phyloP scores from a whole-genome alignment of 179 eudicot genomes.

The Silene noctiflora region DNA sequence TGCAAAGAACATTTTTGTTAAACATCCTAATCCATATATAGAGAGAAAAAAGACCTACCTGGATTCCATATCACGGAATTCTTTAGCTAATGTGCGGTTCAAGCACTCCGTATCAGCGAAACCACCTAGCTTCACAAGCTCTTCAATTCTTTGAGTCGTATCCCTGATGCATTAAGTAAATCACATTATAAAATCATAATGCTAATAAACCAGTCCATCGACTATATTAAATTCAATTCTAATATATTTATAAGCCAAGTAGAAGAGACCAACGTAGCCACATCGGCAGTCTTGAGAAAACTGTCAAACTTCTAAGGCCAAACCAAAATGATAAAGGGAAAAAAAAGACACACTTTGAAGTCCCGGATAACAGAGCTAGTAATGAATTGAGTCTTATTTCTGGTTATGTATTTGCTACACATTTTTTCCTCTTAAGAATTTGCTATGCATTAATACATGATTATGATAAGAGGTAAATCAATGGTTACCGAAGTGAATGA shows the following conservation, averaged over 20 bases:
- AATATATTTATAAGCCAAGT: not conserved
- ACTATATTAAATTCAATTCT: not conserved
- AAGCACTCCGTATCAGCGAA: constrained; percentile 67
- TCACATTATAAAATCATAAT: constrained; percentile 9
- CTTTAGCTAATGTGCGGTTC: constrained; percentile 77
- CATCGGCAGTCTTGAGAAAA: not conserved
- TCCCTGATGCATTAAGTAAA: constrained; percentile 45
- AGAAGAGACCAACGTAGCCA: not conserved
- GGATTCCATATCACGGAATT: constrained; percentile 75
- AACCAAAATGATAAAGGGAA: not conserved
- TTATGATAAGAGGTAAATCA: not conserved
- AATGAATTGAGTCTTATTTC: not conserved
- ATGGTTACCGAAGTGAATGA: constrained; percentile 1
- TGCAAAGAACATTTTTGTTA: not conserved
- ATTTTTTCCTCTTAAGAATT: not conserved
- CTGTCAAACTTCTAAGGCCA: not conserved
- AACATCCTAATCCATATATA: not conserved
- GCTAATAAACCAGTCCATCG: not conserved
- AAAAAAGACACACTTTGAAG: not conserved
- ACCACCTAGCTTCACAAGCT: constrained; percentile 80
- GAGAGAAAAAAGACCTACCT: constrained; percentile 45
- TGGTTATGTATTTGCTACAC: not conserved
- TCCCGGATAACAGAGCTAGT: not conserved
- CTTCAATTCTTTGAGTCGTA: constrained; percentile 55
- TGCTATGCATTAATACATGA: not conserved